Base-by-base conservation (phyloP, 495 filamentous ascomycete genomes). In the Tuber microsphaerosporum region DNA sequence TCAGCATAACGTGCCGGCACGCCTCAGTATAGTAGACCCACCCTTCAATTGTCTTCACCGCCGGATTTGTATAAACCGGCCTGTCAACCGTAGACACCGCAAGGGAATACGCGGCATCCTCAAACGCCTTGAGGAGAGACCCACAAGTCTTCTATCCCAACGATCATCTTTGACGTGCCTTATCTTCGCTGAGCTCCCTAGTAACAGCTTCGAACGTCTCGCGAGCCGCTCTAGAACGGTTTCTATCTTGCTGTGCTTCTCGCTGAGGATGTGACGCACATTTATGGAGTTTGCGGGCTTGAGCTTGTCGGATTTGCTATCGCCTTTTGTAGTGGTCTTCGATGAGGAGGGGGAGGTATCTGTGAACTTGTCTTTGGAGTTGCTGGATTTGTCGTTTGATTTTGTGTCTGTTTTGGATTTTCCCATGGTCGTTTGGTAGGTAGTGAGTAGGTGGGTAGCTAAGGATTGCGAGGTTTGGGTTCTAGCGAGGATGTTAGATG, bases 201-300 rank as follows among this genome's bases (percentile, higher is more conserved):
- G 81, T 81, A 16, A 83, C 81, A 0, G 75, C 72, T 43, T 83
- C 81, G 42, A 83, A 83, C 43, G 73, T 76, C 70, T 83, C 81
- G 74, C 78, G 5, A 83, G 68, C 20, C 81, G 78, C 65, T 81
- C 79, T 9, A 82, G 71, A 1, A 78, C 81, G 5, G 74, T 77
- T 10, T 73, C 73, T 74, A 81, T 81, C 69, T 83, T 77, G 37
- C 72, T 74, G 71, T 79, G 74, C 70, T 83, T 83, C 75, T 79
- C 81, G 76, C 81, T 82, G 4, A 83, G 81, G 69, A 83, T 83
- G 61, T 83, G 81, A 16, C 81, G 81, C 10, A 83, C 81, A 69
- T 82, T 83, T 61, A 83, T 69, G 26, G 75, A 77, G 73, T 73
- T 83, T 41, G 81, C 81, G 5, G 81, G 39, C 48, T 83, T 83